Evolutionary conservation across 2,329 filamentous ascomycete genomes (phyloP).

Genomic region (Elsinoe necatrix): DNA sequence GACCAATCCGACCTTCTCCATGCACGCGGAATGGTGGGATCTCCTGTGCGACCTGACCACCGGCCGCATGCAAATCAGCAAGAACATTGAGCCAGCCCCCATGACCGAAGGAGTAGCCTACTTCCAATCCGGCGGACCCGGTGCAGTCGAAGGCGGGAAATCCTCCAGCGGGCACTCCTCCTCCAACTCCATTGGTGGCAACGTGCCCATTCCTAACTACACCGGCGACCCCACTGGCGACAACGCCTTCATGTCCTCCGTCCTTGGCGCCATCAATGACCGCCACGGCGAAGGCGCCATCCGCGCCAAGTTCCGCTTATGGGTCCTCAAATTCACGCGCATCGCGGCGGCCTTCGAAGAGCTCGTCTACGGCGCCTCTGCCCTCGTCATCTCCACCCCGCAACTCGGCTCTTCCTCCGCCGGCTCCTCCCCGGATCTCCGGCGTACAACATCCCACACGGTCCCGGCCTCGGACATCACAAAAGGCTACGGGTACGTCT

Average conservation of each 20-base stretch:
- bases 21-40: slow-evolving; percentile 98
- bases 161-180: slow-evolving; percentile 25
- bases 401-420: slow-evolving; percentile 27
- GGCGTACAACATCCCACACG: slow-evolving; percentile 30
- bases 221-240: slow-evolving; percentile 73
- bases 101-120: slow-evolving; percentile 77
- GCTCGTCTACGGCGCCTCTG: slow-evolving; percentile 84
- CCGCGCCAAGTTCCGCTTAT: slow-evolving; percentile 84
- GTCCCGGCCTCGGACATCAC: slow-evolving; percentile 25
- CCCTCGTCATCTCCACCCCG: slow-evolving; percentile 60
- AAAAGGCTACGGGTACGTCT: slow-evolving; percentile 83
- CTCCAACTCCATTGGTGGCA: slow-evolving; percentile 26
- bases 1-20: slow-evolving; percentile 91
- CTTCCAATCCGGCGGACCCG: slow-evolving; percentile 51
- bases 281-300: slow-evolving; percentile 85
- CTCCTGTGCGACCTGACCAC: slow-evolving; percentile 86
- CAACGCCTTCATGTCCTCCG: slow-evolving; percentile 76
- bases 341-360: slow-evolving; percentile 93
- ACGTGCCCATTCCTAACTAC: slow-evolving; percentile 8
- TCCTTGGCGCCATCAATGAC: slow-evolving; percentile 73
- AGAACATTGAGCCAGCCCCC: slow-evolving; percentile 69
- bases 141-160: slow-evolving; percentile 16
- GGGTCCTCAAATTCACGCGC: slow-evolving; percentile 88
- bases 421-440: slow-evolving; percentile 17
- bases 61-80: slow-evolving; percentile 90